Base-by-base conservation (phyloP, 2,329 filamentous ascomycete genomes). In the Alternaria infectoria region DNA sequence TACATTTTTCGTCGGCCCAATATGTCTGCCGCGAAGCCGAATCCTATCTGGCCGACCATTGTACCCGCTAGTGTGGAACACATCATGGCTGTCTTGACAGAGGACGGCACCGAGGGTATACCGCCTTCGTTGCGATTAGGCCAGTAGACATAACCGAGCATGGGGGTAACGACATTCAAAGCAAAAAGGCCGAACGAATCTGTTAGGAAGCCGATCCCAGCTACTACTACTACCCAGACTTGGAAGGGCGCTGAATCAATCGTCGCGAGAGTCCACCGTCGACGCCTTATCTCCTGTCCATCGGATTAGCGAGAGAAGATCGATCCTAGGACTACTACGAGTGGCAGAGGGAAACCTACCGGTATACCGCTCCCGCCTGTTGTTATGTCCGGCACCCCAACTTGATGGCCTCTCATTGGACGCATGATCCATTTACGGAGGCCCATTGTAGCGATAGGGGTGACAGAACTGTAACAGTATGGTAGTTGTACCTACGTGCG, bases 91-190 rank as follows among this genome's bases (percentile, higher is more conserved):
- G 80, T 79, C 32, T 74, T 76, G 25, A 80, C 68, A 7, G 69
- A 69, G 12, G 74, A 67, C 6, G 75, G 74, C 3, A 78, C 67
- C 15, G 61, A 59, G 3, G 74, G 74, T 11, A 73, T 68, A 17
- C 63, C 67, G 43, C 73, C 67, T 3, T 69, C 56, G 9, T 69
- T 61, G 8, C 74, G 68, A 6, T 73, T 57, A 23, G 72, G 64
- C 75, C 77, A 81, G 58, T 81, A 82, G 13, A 81, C 78, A 51
- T 79, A 81, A 6, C 75, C 78, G 9, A 82, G 67, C 68, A 79
- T 79, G 4, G 80, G 79, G 4, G 80, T 77, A 15, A 81, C 77
- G 9, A 81, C 77, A 59, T 81, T 81, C 28, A 80, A 69, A 7
- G 79, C 74, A 58, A 81, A 81, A 1, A 81, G 68, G 30, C 77